phyloP scores from a whole-genome alignment of 2,329 filamentous ascomycete genomes.

The Albifimbria verrucaria region DNA sequence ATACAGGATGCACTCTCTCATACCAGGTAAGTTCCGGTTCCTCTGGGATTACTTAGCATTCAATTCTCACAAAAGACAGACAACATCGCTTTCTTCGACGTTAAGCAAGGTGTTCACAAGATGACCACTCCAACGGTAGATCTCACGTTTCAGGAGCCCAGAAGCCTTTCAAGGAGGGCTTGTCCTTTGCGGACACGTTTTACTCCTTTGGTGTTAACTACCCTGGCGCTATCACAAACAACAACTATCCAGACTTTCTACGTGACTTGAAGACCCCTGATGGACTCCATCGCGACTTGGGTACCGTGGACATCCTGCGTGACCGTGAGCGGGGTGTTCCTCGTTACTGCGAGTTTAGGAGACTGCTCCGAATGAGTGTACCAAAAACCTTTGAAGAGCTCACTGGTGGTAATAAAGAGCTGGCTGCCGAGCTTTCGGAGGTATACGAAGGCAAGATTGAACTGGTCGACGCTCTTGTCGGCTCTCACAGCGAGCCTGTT shows the following conservation, averaged over 20 bases:
- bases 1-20: slow-evolving; percentile 38
- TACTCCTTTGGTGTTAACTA: slow-evolving; percentile 47
- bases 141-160: slow-evolving; percentile 29
- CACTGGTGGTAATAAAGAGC: slow-evolving; percentile 23
- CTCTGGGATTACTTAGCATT: background rate
- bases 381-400: slow-evolving; percentile 30
- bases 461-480: slow-evolving; percentile 38
- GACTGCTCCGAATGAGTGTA: slow-evolving; percentile 34
- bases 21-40: slow-evolving; percentile 19
- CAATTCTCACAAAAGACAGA: slow-evolving; percentile 4
- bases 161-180: slow-evolving; percentile 23
- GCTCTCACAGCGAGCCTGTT: slow-evolving; percentile 38
- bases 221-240: slow-evolving; percentile 40
- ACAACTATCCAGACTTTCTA: slow-evolving; percentile 27
- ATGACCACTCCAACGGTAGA: slow-evolving; percentile 25
- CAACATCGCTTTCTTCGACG: slow-evolving; percentile 22
- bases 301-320: slow-evolving; percentile 42
- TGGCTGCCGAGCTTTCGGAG: slow-evolving; percentile 30
- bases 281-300: slow-evolving; percentile 37
- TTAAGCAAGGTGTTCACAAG: slow-evolving; percentile 15
- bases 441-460: slow-evolving; percentile 39
- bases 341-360: slow-evolving; percentile 41
- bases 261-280: slow-evolving; percentile 37
- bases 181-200: slow-evolving; percentile 33
- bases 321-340: slow-evolving; percentile 45